Evolutionary conservation across 352 stramenopile species (phyloP), one percentile per base, ranked within the genome.

Genomic region (Pythium dissotocum): DNA sequence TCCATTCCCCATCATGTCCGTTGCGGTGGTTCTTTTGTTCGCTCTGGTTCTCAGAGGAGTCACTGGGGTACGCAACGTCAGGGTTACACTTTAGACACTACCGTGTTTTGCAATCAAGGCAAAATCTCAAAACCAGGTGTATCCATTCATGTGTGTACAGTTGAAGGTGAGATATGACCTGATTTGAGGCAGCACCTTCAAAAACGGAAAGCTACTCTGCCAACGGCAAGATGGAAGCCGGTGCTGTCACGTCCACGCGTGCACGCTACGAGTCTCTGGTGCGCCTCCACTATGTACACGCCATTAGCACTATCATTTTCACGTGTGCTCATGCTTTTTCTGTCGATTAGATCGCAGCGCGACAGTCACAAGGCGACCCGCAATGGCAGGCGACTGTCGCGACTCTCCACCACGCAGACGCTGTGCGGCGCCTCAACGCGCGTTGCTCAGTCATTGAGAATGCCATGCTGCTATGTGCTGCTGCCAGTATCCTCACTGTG

Each of bases 1-100:
- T 42, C 82, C 78, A 68, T 82, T 81, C 51, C 77, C 77, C 77
- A 80, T 82, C 70, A 71, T 78, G 26, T 40, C 21, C 6, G 46
- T 53, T 52, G 44, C 18, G 44, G 18, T 13, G 16, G 44, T 52
- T 32, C n/a, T 53, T 53, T n/a, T 5, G 18, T 28, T 13, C 16
- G 42, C 1, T 21, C 42, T 13, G 16, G 24, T 51, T 44, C 36
- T 14, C 21, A 0, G 21, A 24, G 21, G 36, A 10, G 5, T 16
- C 18, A 13, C 2, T 6, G n/a, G 46, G 46, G 46, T 53, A 53
- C 46, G 14, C 21, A 14, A 53, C n/a, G 36, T 44, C 36, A 44
- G 36, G 46, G 46, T 53, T 53, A 53, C 46, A n/a, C 16, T 32
- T 14, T 24, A 24, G 12, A 53, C 0, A 6, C 46, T 4, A 32